Evolutionary conservation across 768 basidiomycete species (phyloP), one percentile per base, ranked within the genome.

Genomic region (Panaeolus cyanescens): DNA sequence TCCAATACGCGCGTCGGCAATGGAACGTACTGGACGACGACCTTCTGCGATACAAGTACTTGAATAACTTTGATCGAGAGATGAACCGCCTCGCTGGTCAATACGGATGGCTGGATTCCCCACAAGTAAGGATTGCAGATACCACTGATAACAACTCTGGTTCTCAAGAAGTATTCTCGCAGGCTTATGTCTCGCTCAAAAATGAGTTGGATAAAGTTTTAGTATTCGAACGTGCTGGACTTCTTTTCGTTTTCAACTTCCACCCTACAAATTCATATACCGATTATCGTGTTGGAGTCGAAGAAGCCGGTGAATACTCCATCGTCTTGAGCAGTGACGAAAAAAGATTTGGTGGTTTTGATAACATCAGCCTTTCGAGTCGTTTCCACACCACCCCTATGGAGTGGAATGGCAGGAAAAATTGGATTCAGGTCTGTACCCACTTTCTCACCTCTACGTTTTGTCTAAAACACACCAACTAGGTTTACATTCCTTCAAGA

Each of bases 211-310:
- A 99, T 83, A 99, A 98, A 78, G 84, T 96, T 64, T 79, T 99
- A 69, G 95, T 92, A 5, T 98, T 87, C 71, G 97, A 99, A 80
- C 91, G 97, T 56, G 95, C 92, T 19, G 92, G 93, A 32, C 82
- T 99, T 40, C 77, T 99, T 45, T 99, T 98, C 80, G 82, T 99
- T 67, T 99, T 97, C 85, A 99, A 99, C 77, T 96, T 99, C 83
- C 89, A 98, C 79, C 89, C 93, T 5, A 86, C 84, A n/a, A 74
- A 92, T 37, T 96, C 95, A 62, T 99, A 88, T 79, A 86, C 88
- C 45, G 95, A 98, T 74, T 99, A 98, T 75, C 88, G 95, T 53
- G 89, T 99, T 56, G 97, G 97, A 5, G 86, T 96, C 20, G 89
- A 98, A 33, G 83, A 75, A 54, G 76, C 91, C 28, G 97, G 97